These are phyloP conservation scores for Gracilariopsis chorda DNA, from an alignment of 23 red algal species.

Conservation along the genomic window DNA sequence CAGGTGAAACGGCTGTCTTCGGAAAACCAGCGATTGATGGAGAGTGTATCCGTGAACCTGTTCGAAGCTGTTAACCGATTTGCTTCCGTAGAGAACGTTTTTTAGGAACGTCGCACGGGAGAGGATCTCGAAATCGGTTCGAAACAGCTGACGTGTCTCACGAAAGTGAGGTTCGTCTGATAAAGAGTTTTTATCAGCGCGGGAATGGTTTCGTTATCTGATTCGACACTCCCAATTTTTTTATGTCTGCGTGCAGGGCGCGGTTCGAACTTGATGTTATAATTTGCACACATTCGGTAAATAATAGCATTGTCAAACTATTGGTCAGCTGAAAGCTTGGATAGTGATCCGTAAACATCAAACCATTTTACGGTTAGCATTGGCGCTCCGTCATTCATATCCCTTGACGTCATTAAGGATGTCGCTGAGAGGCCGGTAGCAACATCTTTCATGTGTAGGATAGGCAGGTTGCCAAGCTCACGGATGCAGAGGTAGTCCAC, in stretches of 20 bases:
- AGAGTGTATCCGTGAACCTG: too few relatives aligned
- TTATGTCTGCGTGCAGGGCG: slow-evolving; percentile 9
- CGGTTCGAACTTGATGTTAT: neutral
- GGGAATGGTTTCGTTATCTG: neutral
- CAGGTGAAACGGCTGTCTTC: too few relatives aligned
- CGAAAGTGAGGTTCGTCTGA: too few relatives aligned
- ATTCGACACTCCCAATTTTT: slow-evolving; percentile 24
- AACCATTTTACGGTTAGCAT: neutral
- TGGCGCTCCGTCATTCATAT: neutral
- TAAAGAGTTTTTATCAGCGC: too few relatives aligned
- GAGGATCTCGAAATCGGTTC: too few relatives aligned
- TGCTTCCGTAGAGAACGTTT: too few relatives aligned
- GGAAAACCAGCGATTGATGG: too few relatives aligned
- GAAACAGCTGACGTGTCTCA: too few relatives aligned
- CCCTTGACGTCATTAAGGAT: neutral
- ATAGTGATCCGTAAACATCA: neutral
- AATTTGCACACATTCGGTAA: neutral
- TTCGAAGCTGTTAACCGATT: too few relatives aligned
- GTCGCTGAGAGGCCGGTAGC: neutral
- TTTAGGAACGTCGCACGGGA: too few relatives aligned
- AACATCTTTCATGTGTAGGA: slow-evolving; percentile 28
- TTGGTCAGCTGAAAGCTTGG: neutral
- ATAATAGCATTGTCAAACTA: neutral
- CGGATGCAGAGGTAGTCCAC: slow-evolving; percentile 1
- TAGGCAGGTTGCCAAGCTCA: neutral